Evolutionary conservation across 257 asterid genomes (phyloP), one percentile per base, ranked within the genome.

Genomic region (Scutellaria baicalensis): DNA sequence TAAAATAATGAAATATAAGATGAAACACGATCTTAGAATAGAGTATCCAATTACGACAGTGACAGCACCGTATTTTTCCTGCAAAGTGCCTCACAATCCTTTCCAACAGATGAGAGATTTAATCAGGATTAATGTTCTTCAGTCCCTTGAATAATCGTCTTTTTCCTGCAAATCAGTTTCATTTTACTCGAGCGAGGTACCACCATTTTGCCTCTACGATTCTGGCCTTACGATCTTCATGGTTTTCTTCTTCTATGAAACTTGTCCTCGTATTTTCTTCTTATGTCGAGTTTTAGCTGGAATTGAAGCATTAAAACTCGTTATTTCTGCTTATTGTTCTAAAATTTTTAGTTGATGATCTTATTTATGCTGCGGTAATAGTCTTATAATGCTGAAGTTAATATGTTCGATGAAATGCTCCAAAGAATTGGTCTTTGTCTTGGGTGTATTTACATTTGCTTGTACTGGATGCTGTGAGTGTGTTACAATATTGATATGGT

Each of bases 391-490:
- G 23, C 38, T 33, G 68, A 51, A 38, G 45, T 43, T 55, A 60
- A 60, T 1, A 14, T 71, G 75, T 60, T 71, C 55, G 76, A 45
- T 6, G 39, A 21, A 71, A 60, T 47, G 63, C 39, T 8, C 13
- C 8, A 16, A 9, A 9, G 36, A 43, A 6, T 7, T 42, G 66
- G 14, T 44, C 23, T 13, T 18, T 27, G 8, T 18, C 54, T 21
- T 54, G 52, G 31, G 36, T 17, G 39, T 6, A 20, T 12, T 23
- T 63, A 6, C 13, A n/a, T 6, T 12, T 63, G n/a, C 12, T 12
- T 6, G 40, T 63, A 43, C 20, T n/a, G 5, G 23, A n/a, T 21
- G 2, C 13, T 13, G 13, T 42, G 21, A 17, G 13, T 62, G 21
- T 3, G 12, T 20, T 9, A 9, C 27, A 23, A 9, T 44, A 43